Evolutionary conservation across 176 grass and related monocot species (phyloP).

Genomic region (Elaeis guineensis): DNA sequence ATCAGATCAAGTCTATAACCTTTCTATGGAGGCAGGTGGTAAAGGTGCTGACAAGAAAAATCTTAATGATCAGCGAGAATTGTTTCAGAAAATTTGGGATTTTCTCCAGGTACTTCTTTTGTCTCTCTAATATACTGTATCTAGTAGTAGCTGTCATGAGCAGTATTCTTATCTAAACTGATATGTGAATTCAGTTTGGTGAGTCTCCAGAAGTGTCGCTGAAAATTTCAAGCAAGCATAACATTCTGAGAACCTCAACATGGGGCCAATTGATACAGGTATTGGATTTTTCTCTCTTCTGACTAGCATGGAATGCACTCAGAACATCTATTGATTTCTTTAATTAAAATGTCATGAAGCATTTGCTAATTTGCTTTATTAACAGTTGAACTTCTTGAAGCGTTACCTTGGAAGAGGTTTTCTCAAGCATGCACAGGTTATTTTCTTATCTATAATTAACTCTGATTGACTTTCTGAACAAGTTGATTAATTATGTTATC

Average conservation of each 20-base stretch:
- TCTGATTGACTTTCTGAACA: too few species aligned
- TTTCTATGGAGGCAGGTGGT: conserved; percentile 72
- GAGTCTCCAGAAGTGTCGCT: conserved; percentile 60
- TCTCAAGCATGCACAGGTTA: conserved; percentile 87
- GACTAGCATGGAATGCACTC: background rate
- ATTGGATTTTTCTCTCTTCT: background rate
- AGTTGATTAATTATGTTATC: too few species aligned
- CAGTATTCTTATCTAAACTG: background rate
- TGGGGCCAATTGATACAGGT: conserved; percentile 93
- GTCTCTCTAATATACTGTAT: background rate
- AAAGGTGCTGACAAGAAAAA: conserved; percentile 98
- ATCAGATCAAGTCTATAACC: conserved; percentile 43
- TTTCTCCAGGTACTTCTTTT: conserved; percentile 56
- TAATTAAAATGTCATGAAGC: too few species aligned
- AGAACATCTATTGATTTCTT: too few species aligned
- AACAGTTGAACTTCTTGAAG: conserved; percentile 86
- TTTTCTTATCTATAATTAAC: too few species aligned
- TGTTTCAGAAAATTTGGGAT: conserved; percentile 84
- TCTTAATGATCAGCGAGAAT: conserved; percentile 74
- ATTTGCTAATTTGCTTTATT: conserved; percentile 3
- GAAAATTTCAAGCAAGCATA: conserved; percentile 66
- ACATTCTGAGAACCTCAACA: conserved; percentile 61
- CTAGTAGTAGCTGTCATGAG: too few species aligned
- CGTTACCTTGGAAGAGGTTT: conserved; percentile 73
- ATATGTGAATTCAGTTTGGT: conserved; percentile 33